A percentile compares a stretch with the other conserved stretches of the same genome.
Conservation (phyloP, 306 rosid species). For the Fragaria ananassa region DNA sequence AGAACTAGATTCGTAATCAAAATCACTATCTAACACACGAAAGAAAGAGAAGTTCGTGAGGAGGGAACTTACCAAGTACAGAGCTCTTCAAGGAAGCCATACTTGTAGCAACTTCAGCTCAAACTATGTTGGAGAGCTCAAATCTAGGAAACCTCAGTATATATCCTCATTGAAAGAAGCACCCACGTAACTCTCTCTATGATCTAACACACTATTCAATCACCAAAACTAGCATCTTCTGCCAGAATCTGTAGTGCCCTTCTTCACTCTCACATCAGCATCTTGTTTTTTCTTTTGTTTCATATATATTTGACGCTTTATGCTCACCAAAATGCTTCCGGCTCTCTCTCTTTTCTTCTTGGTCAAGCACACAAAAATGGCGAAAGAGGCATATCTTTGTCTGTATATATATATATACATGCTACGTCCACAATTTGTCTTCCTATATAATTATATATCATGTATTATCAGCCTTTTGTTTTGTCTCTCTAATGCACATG, state of each 20-base stretch:
- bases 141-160: not conserved
- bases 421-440: slow-evolving; percentile 5
- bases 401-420: not conserved
- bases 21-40: not conserved
- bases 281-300: not conserved
- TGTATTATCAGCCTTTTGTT: not conserved
- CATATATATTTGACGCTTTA: not conserved
- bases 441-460: not conserved
- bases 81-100: slow-evolving; percentile 12
- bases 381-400: not conserved
- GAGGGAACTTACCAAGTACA: slow-evolving; percentile 7
- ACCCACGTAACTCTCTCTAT: not conserved
- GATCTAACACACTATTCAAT: not conserved
- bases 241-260: not conserved
- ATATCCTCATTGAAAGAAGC: slow-evolving; percentile 9
- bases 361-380: not conserved
- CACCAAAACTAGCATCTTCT: not conserved
- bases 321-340: not conserved
- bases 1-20: not conserved
- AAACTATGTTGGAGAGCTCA: slow-evolving; percentile 4
- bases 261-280: slow-evolving; percentile 7
- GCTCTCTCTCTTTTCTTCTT: not conserved
- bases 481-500: slow-evolving; percentile 8
- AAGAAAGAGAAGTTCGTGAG: not conserved
- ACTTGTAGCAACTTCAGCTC: slow-evolving; percentile 2